Conservation (phyloP, 169 alveolate genomes). For the Plasmodium knowlesi region DNA sequence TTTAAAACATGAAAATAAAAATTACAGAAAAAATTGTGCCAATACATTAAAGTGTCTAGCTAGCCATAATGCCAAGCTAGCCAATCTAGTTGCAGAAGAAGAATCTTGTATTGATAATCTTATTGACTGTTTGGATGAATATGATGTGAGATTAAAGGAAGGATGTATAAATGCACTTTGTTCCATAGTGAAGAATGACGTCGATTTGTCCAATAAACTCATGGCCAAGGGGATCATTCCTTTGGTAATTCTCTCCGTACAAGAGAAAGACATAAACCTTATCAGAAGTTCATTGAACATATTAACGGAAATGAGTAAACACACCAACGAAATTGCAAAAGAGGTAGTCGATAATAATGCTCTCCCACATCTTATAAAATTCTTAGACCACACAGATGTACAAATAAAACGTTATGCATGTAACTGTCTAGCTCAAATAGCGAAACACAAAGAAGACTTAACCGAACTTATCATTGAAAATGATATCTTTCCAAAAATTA, state of each 20-base stretch:
- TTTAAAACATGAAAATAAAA: conserved; percentile 73
- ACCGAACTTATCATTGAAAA: conserved; percentile 60
- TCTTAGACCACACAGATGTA: conserved; percentile 35
- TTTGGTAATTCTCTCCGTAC: conserved; percentile 40
- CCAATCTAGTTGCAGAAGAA: conserved; percentile 40
- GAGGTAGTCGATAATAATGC: conserved; percentile 62
- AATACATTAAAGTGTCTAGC: conserved; percentile 52
- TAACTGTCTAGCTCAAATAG: conserved; percentile 58
- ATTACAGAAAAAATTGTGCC: conserved; percentile 62
- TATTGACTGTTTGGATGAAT: conserved; percentile 50
- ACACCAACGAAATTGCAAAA: conserved; percentile 54
- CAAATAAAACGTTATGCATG: conserved; percentile 49
- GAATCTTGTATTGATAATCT: conserved; percentile 63
- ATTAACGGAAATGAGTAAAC: conserved; percentile 54
- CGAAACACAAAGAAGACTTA: conserved; percentile 71
- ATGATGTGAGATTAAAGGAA: conserved; percentile 51
- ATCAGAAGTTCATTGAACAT: conserved; percentile 17
- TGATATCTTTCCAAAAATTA: conserved; percentile 56
- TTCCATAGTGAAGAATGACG: conserved; percentile 46
- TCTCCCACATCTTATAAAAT: conserved; percentile 46
- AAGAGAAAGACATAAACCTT: conserved; percentile 63
- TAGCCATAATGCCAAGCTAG: conserved; percentile 61
- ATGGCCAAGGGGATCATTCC: conserved; percentile 66
- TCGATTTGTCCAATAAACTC: conserved; percentile 24
- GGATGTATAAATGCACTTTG: conserved; percentile 67